phyloP scores from a whole-genome alignment of 2,329 filamentous ascomycete species.

The Thielaviopsis populi region DNA sequence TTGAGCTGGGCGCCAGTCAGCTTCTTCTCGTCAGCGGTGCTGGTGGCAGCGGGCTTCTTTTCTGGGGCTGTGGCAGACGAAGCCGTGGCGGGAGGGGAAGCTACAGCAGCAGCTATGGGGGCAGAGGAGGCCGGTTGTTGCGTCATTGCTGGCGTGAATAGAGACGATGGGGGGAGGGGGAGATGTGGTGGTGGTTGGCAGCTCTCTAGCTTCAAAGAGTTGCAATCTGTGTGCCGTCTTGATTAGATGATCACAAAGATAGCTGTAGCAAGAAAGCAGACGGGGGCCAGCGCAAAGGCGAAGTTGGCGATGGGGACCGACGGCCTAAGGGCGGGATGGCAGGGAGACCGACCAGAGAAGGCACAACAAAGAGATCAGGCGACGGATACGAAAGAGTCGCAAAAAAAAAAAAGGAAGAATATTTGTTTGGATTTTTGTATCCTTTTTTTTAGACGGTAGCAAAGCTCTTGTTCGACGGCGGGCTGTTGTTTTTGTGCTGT shows the following conservation, averaged over 20 bases:
- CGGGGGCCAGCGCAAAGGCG: background rate
- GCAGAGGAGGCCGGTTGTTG: constrained; percentile 5
- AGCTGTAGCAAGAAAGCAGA: background rate
- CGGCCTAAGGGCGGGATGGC: background rate
- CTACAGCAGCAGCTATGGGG: background rate
- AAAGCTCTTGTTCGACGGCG: background rate
- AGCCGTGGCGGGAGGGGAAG: background rate
- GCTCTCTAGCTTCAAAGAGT: no score
- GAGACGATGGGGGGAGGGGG: background rate
- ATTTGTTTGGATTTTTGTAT: background rate
- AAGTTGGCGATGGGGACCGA: background rate
- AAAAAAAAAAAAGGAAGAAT: background rate
- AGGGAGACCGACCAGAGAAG: background rate
- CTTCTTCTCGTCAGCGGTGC: constrained; percentile 33
- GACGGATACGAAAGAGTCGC: background rate
- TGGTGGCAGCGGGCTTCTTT: constrained; percentile 3
- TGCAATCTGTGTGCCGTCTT: background rate
- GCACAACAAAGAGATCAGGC: background rate
- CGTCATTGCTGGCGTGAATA: background rate
- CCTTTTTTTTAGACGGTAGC: background rate
- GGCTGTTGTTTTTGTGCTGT: background rate
- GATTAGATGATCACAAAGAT: background rate
- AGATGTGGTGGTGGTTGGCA: no score
- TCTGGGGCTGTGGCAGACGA: background rate
- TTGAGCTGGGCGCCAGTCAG: constrained; percentile 68